Conservation (phyloP, 2,329 filamentous ascomycete species). For the Phaeoacremonium minimum region DNA sequence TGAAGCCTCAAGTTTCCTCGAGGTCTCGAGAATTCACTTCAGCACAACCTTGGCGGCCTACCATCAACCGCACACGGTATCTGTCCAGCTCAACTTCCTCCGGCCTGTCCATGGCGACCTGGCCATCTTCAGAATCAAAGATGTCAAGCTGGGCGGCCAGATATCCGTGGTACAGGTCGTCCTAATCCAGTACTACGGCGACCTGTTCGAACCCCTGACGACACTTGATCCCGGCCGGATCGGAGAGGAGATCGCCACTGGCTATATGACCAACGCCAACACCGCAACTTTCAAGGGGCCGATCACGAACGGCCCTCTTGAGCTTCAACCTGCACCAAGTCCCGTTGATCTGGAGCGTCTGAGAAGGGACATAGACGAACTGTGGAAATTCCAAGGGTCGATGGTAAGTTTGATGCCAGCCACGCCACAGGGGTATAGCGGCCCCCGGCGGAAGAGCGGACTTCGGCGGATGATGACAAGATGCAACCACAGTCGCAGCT, state of each 20-base stretch:
- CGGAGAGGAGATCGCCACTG: conserved; percentile 14
- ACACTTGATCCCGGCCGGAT: background rate
- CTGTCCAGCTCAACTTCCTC: conserved; percentile 23
- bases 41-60: conserved; percentile 20
- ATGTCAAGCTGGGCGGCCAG: conserved; percentile 26
- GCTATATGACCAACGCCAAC: conserved; percentile 62
- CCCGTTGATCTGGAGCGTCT: background rate
- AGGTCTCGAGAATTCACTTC: conserved; percentile 16
- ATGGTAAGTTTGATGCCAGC: background rate
- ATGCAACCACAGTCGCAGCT: too few relatives aligned
- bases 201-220: conserved; percentile 51
- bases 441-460: too few relatives aligned
- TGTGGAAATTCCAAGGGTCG: background rate
- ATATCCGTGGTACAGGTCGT: conserved; percentile 26
- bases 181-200: conserved; percentile 33
- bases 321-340: background rate
- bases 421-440: too few relatives aligned
- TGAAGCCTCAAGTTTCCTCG: background rate
- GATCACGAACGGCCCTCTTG: conserved; percentile 15
- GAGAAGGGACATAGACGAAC: background rate
- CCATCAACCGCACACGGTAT: conserved; percentile 22
- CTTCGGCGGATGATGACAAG: too few relatives aligned
- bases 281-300: conserved; percentile 53
- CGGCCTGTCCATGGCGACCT: conserved; percentile 21
- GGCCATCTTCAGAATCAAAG: conserved; percentile 18